Conservation (phyloP, 1,139 yeast species). For the Geotrichum europaeum region DNA sequence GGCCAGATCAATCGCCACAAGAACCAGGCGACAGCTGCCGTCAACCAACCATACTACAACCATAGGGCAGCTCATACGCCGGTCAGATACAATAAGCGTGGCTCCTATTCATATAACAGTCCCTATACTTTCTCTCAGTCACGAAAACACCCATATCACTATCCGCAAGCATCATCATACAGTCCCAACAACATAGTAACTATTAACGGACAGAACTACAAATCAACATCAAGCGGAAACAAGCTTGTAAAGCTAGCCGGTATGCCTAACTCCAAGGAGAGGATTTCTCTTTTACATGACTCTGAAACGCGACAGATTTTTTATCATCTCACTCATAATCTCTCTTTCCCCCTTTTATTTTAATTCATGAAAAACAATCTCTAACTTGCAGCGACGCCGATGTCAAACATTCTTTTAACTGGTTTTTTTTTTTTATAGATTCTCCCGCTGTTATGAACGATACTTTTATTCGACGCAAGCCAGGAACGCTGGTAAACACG, state of each 20-base stretch:
- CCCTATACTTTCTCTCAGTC: not conserved
- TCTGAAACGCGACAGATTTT: not conserved
- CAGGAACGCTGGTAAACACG: constrained; percentile 26
- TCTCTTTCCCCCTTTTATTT: not conserved
- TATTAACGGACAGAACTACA: constrained; percentile 11
- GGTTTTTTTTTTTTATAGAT: not conserved
- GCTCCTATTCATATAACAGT: not conserved
- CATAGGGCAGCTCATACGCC: not conserved
- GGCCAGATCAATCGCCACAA: constrained; percentile 17
- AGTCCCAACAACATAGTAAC: constrained; percentile 4
- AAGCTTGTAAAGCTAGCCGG: constrained; percentile 15
- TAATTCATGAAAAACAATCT: not conserved
- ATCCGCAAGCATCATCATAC: not conserved
- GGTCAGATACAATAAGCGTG: not conserved
- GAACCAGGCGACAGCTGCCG: not conserved
- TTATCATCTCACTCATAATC: not conserved
- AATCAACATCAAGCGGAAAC: constrained; percentile 13
- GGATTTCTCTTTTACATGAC: not conserved
- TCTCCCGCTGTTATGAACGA: constrained; percentile 7
- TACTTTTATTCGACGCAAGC: constrained; percentile 28
- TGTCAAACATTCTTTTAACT: not conserved
- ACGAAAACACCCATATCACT: constrained; percentile 4
- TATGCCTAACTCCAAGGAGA: constrained; percentile 7
- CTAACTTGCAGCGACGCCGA: not conserved
- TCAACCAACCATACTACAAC: not conserved